Evolutionary conservation across 2,329 filamentous ascomycete genomes (phyloP), one percentile per base, ranked within the genome.

Genomic region (Alternaria consortialis): DNA sequence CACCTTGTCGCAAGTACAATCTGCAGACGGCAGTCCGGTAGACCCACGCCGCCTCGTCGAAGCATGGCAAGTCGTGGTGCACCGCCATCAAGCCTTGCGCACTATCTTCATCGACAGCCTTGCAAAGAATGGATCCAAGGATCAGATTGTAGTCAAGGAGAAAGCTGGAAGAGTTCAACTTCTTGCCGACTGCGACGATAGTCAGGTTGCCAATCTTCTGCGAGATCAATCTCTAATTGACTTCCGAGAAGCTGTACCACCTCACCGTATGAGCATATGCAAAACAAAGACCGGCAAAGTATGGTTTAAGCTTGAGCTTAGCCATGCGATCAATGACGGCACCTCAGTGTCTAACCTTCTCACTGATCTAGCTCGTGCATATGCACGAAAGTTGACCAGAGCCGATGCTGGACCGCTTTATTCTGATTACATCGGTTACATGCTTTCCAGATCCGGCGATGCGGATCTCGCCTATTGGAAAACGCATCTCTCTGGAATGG

Each of bases 301-400:
- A 0, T 82, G 81, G 65, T 80, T 81, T 42, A 81, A 81, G 39
- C 71, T 86, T 12, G 84, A 86, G 56, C 74, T 86, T 17, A 85
- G 81, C 62, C 84, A 86, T 63, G 81, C 80, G 9, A 81, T 84
- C 31, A 83, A 69, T 37, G 84, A 86, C 70, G 84, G 84, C 1
- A 79, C 77, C 37, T 85, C 84, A 0, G 81, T 85, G 43, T 80
- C 82, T 0, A 81, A 84, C 46, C 77, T 86, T 5, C 68, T 84
- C 5, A 75, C 77, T 4, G 84, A 86, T 55, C 64, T 85, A 7
- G 76, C 77, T 13, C 65, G 77, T 4, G 82, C 82, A 2, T 85
- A 86, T 50, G 74, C 77, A n/a, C 76, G 77, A 9, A 74, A 77
- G n/a, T 65, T 83, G 0, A 64, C 70, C 13, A 72, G 74, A n/a